Evolutionary conservation across 1,139 yeast species (phyloP), one percentile per base, ranked within the genome.

Genomic region (Meyerozyma sp.): DNA sequence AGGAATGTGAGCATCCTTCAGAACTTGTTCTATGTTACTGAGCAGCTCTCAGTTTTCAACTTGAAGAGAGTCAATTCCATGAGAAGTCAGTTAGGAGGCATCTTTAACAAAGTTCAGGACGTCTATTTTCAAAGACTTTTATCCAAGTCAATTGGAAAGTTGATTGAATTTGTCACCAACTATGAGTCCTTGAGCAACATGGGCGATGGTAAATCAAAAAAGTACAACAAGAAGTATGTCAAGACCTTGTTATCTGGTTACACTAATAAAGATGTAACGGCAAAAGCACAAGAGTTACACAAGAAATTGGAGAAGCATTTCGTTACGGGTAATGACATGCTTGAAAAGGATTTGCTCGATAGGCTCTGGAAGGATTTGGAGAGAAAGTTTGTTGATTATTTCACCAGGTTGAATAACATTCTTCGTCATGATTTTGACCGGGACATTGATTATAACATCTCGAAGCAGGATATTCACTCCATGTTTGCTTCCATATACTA

Each of bases 111-210:
- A 42, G 70, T 82, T 8, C 66, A 66, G 49, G 58, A 54, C 5
- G 54, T 54, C 10, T 72, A 72, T 49, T 70, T 84, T 51, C 73
- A 73, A 51, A 75, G 75, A 45, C 75, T 81, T 23, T 49, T 73
- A 34, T 58, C 56, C 39, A 67, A 68, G 45, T 61, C 62, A 42
- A 55, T 87, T 58, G 94, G 89, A 5, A 84, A 81, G 56, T 62
- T 86, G 44, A 67, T 77, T 30, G 82, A 81, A 27, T 84, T 86
- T 58, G 77, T 89, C 5, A 75, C 75, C 39, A 88, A 82, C 39
- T 79, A 84, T 41, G 84, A 82, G 44, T 72, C 77, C 2, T 61
- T 81, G 23, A 59, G 72, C 5, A 75, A 70, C 39, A 69, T 72
- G 36, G 64, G 62, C 43, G 62, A 63, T 37, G 73, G 83, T 1